phyloP scores from a whole-genome alignment of 805 yeast genomes.

The Kuraishia floccosa region DNA sequence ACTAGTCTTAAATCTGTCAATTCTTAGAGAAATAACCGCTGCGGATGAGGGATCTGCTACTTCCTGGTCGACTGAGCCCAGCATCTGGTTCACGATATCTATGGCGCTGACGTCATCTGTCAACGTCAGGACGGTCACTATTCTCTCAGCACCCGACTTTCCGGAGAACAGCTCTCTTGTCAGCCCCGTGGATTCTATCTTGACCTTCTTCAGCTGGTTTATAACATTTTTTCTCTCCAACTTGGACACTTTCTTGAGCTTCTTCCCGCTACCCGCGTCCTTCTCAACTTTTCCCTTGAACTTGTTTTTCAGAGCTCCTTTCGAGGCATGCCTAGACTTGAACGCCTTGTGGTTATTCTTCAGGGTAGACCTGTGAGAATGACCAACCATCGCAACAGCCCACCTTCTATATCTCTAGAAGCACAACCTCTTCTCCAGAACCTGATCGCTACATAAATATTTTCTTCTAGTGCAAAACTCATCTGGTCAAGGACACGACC shows the following conservation, averaged over 20 bases:
- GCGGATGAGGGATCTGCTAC: constrained; percentile 20
- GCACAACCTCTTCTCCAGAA: too few relatives aligned
- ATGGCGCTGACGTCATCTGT: constrained; percentile 55
- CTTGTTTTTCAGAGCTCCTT: constrained; percentile 73
- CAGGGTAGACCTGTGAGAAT: constrained; percentile 74
- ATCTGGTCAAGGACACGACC: too few relatives aligned
- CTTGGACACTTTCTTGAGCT: constrained; percentile 27
- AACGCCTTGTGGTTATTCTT: constrained; percentile 83
- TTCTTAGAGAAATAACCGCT: constrained; percentile 37
- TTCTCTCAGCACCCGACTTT: constrained; percentile 67
- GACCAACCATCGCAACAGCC: constrained; percentile 44
- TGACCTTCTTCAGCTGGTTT: constrained; percentile 65
- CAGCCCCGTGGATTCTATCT: constrained; percentile 47
- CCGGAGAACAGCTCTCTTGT: constrained; percentile 73
- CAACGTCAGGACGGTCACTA: constrained; percentile 71
- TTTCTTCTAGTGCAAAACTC: too few relatives aligned
- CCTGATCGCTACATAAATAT: too few relatives aligned
- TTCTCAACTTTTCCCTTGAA: constrained; percentile 85
- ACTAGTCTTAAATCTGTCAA: constrained; percentile 63
- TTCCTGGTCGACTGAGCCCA: constrained; percentile 24
- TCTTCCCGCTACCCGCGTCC: constrained; percentile 22
- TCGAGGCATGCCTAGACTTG: constrained; percentile 85
- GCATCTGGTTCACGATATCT: constrained; percentile 40
- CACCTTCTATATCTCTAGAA: too few relatives aligned
- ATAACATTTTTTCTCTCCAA: constrained; percentile 68